Evolutionary conservation across 345 rosid species (phyloP).

Genomic region (Mercurialis annua): DNA sequence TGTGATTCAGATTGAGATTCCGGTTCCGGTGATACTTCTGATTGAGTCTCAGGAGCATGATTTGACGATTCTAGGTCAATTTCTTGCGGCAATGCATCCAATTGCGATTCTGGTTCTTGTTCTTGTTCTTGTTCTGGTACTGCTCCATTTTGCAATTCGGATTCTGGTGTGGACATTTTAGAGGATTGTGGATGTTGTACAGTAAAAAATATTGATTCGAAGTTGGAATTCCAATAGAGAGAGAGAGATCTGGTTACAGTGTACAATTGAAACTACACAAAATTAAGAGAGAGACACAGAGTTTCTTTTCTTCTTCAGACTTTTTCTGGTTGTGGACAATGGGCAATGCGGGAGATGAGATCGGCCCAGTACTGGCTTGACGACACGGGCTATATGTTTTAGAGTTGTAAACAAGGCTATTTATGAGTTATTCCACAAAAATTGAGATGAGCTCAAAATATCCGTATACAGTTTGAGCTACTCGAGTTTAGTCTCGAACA

Average conservation of each 20-base stretch:
- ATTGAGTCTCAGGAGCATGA: slow-evolving; percentile 16
- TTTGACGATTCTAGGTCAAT: slow-evolving; percentile 18
- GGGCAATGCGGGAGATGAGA: neutral
- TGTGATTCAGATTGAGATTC: slow-evolving; percentile 16
- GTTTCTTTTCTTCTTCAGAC: neutral
- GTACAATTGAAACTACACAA: too few species aligned
- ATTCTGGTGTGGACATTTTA: slow-evolving; percentile 42
- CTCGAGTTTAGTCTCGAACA: too few species aligned
- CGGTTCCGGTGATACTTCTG: slow-evolving; percentile 9
- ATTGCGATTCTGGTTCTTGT: slow-evolving; percentile 1
- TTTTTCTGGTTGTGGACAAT: neutral
- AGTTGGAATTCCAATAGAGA: neutral
- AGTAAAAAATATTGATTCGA: neutral
- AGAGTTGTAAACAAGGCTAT: too few species aligned
- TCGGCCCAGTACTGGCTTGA: too few species aligned
- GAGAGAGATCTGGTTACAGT: slow-evolving; percentile 13
- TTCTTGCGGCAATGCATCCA: neutral
- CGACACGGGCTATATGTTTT: too few species aligned
- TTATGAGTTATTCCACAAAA: too few species aligned
- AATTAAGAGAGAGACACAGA: neutral
- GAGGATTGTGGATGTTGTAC: neutral
- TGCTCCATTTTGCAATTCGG: slow-evolving; percentile 44
- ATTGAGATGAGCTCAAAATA: too few species aligned
- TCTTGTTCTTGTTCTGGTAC: slow-evolving; percentile 15
- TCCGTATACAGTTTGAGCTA: too few species aligned